These are phyloP conservation scores for Bauhinia variegata DNA, from an alignment of 306 rosid species.

Conservation along the genomic window DNA sequence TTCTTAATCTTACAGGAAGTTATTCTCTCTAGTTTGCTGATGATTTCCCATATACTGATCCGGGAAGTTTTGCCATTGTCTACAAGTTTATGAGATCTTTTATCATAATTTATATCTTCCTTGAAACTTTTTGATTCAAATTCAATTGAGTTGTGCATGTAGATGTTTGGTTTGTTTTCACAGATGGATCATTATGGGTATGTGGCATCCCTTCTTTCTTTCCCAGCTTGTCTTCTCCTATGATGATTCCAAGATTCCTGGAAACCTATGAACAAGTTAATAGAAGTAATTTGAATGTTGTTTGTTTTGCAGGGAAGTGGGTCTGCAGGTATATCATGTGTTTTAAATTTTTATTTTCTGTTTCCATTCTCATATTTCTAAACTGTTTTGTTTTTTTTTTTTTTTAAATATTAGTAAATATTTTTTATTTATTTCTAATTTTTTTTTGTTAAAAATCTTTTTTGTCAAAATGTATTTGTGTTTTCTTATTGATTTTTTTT, in stretches of 20 bases:
- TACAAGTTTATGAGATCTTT: conserved; percentile 15
- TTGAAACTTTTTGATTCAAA: conserved; percentile 8
- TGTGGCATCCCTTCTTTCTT: conserved; percentile 30
- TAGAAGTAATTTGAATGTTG: conserved; percentile 15
- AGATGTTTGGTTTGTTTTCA: conserved; percentile 88
- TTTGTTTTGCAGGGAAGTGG: conserved; percentile 82
- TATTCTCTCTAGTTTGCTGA: conserved; percentile 86
- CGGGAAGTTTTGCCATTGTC: conserved; percentile 54
- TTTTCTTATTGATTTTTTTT: no score
- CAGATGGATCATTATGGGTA: conserved; percentile 97
- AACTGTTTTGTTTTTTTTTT: no score
- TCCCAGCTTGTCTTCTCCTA: background rate
- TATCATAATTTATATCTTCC: conserved; percentile 23
- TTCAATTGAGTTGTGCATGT: conserved; percentile 53
- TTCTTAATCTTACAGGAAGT: conserved; percentile 67
- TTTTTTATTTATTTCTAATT: no score
- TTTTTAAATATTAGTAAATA: no score
- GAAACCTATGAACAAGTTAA: conserved; percentile 21
- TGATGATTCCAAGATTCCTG: conserved; percentile 5
- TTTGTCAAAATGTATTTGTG: no score
- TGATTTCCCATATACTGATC: conserved; percentile 86
- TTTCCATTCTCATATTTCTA: no score
- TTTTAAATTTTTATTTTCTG: no score
- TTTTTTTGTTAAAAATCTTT: no score
- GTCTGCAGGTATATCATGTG: no score